These are phyloP conservation scores for Penicillium crustosum DNA, from an alignment of 2,329 filamentous ascomycete genomes.

Conservation along the genomic window DNA sequence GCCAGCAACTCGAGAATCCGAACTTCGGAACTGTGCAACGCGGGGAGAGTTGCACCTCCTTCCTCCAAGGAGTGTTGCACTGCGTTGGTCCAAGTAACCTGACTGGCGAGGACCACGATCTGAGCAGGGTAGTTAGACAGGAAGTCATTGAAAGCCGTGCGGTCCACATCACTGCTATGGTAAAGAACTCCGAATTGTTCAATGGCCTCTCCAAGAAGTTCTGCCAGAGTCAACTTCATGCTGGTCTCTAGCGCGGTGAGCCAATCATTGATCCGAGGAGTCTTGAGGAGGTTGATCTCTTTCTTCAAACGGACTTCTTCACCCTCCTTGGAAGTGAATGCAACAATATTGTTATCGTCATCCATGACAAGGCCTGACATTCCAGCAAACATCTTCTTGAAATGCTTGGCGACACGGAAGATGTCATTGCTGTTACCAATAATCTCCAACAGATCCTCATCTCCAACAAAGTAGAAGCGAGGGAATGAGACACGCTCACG, in stretches of 20 bases:
- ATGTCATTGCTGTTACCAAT: slow-evolving; percentile 99
- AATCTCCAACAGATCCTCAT: slow-evolving; percentile 97
- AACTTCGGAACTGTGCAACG: slow-evolving; percentile 78
- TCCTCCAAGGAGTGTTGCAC: slow-evolving; percentile 75
- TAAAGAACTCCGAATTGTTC: slow-evolving; percentile 80
- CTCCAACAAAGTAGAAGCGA: slow-evolving; percentile 98
- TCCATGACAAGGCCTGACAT: slow-evolving; percentile 88
- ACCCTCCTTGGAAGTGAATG: slow-evolving; percentile 92
- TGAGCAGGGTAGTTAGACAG: slow-evolving; percentile 85
- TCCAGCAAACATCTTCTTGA: slow-evolving; percentile 99
- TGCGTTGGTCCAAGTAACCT: slow-evolving; percentile 87
- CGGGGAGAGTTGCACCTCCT: slow-evolving; percentile 67
- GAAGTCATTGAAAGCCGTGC: slow-evolving; percentile 71
- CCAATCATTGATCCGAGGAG: slow-evolving; percentile 98
- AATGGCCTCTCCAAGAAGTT: slow-evolving; percentile 82
- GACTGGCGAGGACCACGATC: slow-evolving; percentile 90
- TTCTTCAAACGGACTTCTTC: slow-evolving; percentile 85
- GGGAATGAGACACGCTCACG: slow-evolving; percentile 97
- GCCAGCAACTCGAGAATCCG: slow-evolving; percentile 83
- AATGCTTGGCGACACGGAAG: slow-evolving; percentile 92
- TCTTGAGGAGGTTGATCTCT: slow-evolving; percentile 88
- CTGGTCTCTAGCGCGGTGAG: slow-evolving; percentile 85
- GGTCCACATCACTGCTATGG: slow-evolving; percentile 67
- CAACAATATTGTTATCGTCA: slow-evolving; percentile 83
- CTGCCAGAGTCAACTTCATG: slow-evolving; percentile 92